Conservation (phyloP, 306 rosid species). For the Prunus mira region DNA sequence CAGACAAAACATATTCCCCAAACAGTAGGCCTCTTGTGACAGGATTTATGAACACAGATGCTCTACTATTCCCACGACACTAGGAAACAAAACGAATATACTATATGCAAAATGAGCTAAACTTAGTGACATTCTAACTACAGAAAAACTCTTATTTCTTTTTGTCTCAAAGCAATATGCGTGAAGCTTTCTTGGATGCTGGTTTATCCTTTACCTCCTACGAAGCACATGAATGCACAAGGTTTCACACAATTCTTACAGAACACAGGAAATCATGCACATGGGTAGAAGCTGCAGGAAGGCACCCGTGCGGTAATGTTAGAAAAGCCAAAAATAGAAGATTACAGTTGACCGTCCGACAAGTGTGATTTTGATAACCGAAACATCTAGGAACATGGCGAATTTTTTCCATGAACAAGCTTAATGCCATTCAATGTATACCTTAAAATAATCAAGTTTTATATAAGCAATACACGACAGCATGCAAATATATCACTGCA, state of each 20-base stretch:
- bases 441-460: constrained; percentile 15
- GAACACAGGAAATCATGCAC: constrained; percentile 1
- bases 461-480: constrained; percentile 7
- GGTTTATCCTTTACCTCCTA: background rate
- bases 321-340: background rate
- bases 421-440: background rate
- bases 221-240: background rate
- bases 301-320: constrained; percentile 8
- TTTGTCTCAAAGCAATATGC: background rate
- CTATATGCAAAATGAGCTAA: background rate
- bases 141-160: background rate
- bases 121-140: background rate
- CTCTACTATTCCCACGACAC: background rate
- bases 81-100: background rate
- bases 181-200: background rate
- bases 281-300: constrained; percentile 11
- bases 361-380: constrained; percentile 12
- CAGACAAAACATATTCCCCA: background rate
- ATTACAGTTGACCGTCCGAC: constrained; percentile 17
- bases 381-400: constrained; percentile 22
- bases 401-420: background rate
- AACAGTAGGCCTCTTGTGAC: background rate
- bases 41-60: background rate
- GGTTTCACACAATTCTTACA: background rate
- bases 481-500: constrained; percentile 21